Conservation (phyloP, 2,329 filamentous ascomycete genomes). For the Zymoseptoria ardabiliae region DNA sequence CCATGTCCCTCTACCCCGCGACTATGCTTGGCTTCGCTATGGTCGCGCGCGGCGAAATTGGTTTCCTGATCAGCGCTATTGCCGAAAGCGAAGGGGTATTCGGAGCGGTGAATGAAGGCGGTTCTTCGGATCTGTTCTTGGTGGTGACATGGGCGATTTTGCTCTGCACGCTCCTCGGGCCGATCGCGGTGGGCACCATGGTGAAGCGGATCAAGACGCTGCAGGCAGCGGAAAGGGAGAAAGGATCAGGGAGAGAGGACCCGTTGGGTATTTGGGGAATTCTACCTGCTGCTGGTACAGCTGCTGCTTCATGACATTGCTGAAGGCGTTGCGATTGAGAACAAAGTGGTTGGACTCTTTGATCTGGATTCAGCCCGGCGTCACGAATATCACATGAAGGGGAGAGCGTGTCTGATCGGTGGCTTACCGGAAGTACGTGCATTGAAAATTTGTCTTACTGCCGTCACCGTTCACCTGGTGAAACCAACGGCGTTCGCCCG, state of each 20-base stretch:
- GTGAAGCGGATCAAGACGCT: slow-evolving; percentile 41
- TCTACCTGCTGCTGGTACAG: not conserved
- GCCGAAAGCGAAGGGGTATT: slow-evolving; percentile 52
- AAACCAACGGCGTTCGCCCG: too few relatives aligned
- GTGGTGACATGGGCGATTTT: slow-evolving; percentile 51
- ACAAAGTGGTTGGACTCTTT: too few relatives aligned
- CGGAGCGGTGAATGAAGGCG: slow-evolving; percentile 9
- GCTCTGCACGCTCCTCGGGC: slow-evolving; percentile 48
- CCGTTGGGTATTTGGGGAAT: slow-evolving; percentile 14
- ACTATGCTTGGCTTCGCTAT: slow-evolving; percentile 62
- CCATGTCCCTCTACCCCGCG: slow-evolving; percentile 59
- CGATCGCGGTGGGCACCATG: slow-evolving; percentile 43
- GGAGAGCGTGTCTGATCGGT: too few relatives aligned
- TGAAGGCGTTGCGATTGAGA: too few relatives aligned
- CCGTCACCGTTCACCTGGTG: too few relatives aligned
- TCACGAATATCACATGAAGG: too few relatives aligned
- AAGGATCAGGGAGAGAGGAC: slow-evolving; percentile 9
- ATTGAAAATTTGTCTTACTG: too few relatives aligned
- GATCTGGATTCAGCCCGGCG: too few relatives aligned
- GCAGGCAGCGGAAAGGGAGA: slow-evolving; percentile 18
- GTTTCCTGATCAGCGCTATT: slow-evolving; percentile 65
- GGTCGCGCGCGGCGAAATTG: slow-evolving; percentile 73
- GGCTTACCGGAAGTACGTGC: too few relatives aligned
- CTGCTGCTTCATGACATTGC: not conserved
- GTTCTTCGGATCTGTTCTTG: slow-evolving; percentile 43